These are phyloP conservation scores for Trichophaea hybrida DNA, from an alignment of 2,329 filamentous ascomycete species.

Conservation along the genomic window DNA sequence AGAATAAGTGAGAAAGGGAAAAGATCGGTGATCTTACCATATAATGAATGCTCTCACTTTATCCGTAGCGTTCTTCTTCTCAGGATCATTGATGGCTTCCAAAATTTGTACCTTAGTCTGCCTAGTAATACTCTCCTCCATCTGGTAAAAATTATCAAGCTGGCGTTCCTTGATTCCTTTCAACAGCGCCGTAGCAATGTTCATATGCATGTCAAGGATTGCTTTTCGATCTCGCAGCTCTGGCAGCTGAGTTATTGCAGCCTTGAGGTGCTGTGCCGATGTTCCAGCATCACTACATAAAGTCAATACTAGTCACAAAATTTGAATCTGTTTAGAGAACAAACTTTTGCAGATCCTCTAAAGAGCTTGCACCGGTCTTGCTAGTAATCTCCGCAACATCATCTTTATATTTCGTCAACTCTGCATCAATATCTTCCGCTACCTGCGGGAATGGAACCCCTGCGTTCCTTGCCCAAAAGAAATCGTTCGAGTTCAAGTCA, in stretches of 20 bases:
- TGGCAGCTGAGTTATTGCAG: constrained; percentile 81
- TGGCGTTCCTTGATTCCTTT: constrained; percentile 88
- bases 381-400: constrained; percentile 88
- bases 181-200: constrained; percentile 67
- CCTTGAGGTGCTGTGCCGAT: constrained; percentile 57
- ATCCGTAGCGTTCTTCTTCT: constrained; percentile 72
- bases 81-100: constrained; percentile 65
- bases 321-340: background rate
- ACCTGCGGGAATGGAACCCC: constrained; percentile 85
- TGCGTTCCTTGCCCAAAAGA: constrained; percentile 93
- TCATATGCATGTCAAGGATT: constrained; percentile 98
- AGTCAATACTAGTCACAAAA: background rate
- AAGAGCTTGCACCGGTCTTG: constrained; percentile 81
- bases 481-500: constrained; percentile 77
- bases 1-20: background rate
- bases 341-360: constrained; percentile 59
- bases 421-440: constrained; percentile 86
- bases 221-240: constrained; percentile 85
- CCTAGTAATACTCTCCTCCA: constrained; percentile 85
- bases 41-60: constrained; percentile 92
- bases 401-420: constrained; percentile 87
- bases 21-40: constrained; percentile 47
- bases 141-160: constrained; percentile 87
- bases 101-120: constrained; percentile 80
- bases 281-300: constrained; percentile 16